Conservation (phyloP, 1,284 basidiomycete genomes). For the Sparassis latifolia region DNA sequence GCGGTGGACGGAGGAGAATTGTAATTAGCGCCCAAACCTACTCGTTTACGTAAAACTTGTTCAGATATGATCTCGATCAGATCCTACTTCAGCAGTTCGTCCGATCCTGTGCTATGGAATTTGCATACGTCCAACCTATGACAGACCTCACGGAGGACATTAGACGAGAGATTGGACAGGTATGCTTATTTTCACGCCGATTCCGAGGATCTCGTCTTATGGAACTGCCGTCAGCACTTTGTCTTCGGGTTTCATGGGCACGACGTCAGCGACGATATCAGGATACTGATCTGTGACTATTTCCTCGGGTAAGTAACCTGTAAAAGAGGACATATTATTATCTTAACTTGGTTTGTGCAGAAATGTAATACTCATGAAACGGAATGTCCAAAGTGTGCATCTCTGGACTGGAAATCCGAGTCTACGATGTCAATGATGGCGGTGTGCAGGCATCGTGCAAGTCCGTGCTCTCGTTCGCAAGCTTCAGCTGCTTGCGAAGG, state of each 20-base stretch:
- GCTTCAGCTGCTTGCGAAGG: slow-evolving; percentile 49
- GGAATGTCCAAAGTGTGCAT: slow-evolving; percentile 49
- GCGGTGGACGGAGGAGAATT: too few relatives aligned
- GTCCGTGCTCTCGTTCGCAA: slow-evolving; percentile 38
- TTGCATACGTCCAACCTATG: slow-evolving; percentile 2
- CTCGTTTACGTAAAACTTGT: too few relatives aligned
- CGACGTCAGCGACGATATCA: slow-evolving; percentile 44
- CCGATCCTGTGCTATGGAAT: too few relatives aligned
- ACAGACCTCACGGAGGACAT: slow-evolving; percentile 29
- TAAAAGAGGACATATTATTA: too few relatives aligned
- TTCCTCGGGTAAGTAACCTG: slow-evolving; percentile 41
- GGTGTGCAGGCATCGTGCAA: slow-evolving; percentile 40
- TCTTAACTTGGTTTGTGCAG: slow-evolving; percentile 16
- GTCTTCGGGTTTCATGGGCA: slow-evolving; percentile 63
- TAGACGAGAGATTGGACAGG: slow-evolving; percentile 51
- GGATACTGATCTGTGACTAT: slow-evolving; percentile 53
- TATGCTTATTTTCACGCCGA: slow-evolving; percentile 13
- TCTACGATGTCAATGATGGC: neutral
- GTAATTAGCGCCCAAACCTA: too few relatives aligned
- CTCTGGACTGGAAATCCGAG: neutral
- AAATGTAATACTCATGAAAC: slow-evolving; percentile 61
- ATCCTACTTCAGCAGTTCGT: too few relatives aligned
- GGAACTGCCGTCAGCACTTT: slow-evolving; percentile 44
- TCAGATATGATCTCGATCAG: too few relatives aligned
- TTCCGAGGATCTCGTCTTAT: neutral